These are phyloP conservation scores for Saitozyma podzolica DNA, from an alignment of 768 basidiomycete species.

Conservation along the genomic window DNA sequence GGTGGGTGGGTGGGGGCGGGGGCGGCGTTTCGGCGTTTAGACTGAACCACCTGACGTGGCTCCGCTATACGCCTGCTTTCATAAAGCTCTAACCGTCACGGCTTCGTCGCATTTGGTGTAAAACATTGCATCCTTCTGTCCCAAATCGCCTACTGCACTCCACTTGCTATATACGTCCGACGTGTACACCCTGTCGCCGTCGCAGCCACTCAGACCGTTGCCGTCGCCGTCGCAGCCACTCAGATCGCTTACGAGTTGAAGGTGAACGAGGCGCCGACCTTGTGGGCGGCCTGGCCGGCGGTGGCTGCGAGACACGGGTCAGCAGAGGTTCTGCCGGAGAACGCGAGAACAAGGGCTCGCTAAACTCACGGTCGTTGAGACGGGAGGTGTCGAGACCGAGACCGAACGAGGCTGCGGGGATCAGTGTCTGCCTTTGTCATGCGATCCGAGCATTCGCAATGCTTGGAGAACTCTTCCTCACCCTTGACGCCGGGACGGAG, in stretches of 20 bases:
- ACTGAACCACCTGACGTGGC: too few relatives aligned
- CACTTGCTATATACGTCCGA: too few relatives aligned
- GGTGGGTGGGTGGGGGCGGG: too few relatives aligned
- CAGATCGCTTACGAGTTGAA: constrained; percentile 51
- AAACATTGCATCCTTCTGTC: too few relatives aligned
- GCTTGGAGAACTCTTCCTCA: background rate
- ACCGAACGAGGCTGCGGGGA: constrained; percentile 67
- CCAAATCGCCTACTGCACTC: too few relatives aligned
- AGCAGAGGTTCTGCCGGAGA: background rate
- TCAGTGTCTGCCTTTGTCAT: background rate
- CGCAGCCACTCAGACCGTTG: too few relatives aligned
- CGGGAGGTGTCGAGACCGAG: constrained; percentile 92
- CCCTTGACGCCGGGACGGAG: constrained; percentile 59
- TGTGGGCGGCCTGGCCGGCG: constrained; percentile 52
- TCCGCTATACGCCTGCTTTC: too few relatives aligned
- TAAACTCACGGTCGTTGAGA: constrained; percentile 67
- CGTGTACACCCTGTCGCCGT: too few relatives aligned
- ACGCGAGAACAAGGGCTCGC: background rate
- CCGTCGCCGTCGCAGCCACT: too few relatives aligned
- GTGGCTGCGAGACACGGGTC: constrained; percentile 27
- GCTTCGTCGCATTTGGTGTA: too few relatives aligned
- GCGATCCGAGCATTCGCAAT: constrained; percentile 3
- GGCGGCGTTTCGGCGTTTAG: too few relatives aligned
- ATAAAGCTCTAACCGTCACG: too few relatives aligned
- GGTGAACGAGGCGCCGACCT: constrained; percentile 55